phyloP scores from a whole-genome alignment of 2,329 filamentous ascomycete genomes.

The Xylaria sp. region DNA sequence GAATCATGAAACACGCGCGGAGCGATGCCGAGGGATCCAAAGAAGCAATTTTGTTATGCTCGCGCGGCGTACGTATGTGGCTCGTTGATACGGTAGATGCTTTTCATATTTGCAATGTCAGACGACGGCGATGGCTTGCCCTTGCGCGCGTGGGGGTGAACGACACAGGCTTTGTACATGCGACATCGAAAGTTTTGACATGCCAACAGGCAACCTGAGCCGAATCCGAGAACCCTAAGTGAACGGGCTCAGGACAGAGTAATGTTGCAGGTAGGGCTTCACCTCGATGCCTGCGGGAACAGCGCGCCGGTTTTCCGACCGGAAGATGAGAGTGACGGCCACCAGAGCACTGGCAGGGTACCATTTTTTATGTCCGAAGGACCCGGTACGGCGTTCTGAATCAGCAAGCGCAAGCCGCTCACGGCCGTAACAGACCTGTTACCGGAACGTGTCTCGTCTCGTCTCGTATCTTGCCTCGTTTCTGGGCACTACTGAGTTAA shows the following conservation, averaged over 20 bases:
- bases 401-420: constrained; percentile 7
- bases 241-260: background rate
- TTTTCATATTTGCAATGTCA: background rate
- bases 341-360: constrained; percentile 14
- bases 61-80: background rate
- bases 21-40: constrained; percentile 9
- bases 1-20: constrained; percentile 14
- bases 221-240: background rate
- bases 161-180: background rate
- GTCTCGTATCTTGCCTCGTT: background rate
- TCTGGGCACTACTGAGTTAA: background rate
- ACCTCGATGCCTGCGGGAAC: constrained; percentile 6
- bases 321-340: constrained; percentile 9
- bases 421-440: constrained; percentile 24
- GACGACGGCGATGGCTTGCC: background rate
- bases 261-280: constrained; percentile 9
- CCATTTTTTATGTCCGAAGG: constrained; percentile 21
- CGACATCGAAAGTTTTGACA: background rate
- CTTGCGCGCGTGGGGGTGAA: background rate
- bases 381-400: constrained; percentile 27
- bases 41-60: constrained; percentile 25
- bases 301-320: constrained; percentile 34
- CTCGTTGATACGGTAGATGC: background rate
- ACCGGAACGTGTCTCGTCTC: constrained; percentile 14
- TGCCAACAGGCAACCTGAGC: background rate